phyloP scores from a whole-genome alignment of 176 grass and related monocot species.

The Metroxylon sagu region DNA sequence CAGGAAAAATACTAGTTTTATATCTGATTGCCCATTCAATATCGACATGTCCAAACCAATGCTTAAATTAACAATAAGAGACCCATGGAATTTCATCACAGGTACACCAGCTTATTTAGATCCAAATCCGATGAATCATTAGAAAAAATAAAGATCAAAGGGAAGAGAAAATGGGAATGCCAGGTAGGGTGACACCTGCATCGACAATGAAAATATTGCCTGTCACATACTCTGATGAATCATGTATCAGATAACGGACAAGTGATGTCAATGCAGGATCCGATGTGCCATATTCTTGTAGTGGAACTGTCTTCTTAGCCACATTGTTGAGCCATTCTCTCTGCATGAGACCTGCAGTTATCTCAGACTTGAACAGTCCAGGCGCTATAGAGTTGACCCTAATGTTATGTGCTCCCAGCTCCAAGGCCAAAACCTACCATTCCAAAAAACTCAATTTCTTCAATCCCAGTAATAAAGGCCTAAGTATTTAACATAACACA shows the following conservation, averaged over 20 bases:
- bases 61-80: too few relatives aligned
- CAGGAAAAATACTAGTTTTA: too few relatives aligned
- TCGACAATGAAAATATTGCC: constrained; percentile 41
- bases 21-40: too few relatives aligned
- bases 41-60: too few relatives aligned
- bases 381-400: constrained; percentile 35
- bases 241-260: constrained; percentile 32
- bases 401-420: constrained; percentile 29
- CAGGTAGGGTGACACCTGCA: constrained; percentile 22
- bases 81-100: too few relatives aligned
- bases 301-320: constrained; percentile 22
- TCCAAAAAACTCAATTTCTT: neutral
- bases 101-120: too few relatives aligned
- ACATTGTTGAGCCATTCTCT: constrained; percentile 25
- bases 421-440: constrained; percentile 34
- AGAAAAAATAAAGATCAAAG: constrained; percentile 7
- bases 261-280: constrained; percentile 40
- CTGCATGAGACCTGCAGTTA: constrained; percentile 24
- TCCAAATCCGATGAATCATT: too few relatives aligned
- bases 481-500: too few relatives aligned
- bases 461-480: too few relatives aligned
- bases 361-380: constrained; percentile 39
- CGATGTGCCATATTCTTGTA: constrained; percentile 20
- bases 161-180: constrained; percentile 35
- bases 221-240: constrained; percentile 31